These are phyloP conservation scores for Leptographium galeiforme DNA, from an alignment of 2,329 filamentous ascomycete species.

Conservation along the genomic window DNA sequence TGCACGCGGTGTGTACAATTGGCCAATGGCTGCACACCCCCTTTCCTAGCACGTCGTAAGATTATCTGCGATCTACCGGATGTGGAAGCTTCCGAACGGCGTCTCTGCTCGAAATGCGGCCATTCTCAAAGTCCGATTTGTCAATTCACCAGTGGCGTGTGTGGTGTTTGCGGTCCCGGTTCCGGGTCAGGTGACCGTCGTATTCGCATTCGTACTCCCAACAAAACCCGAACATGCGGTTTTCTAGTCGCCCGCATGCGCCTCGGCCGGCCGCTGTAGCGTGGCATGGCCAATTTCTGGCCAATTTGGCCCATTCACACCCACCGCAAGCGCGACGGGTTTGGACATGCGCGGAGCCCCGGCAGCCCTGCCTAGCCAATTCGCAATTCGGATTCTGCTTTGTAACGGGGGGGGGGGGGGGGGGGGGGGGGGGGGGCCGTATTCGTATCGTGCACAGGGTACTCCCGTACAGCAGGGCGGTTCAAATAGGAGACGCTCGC, in stretches of 20 bases:
- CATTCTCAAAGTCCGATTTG: background rate
- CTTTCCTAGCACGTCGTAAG: background rate
- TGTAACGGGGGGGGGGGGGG: too few relatives aligned
- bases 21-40: background rate
- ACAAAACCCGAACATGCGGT: background rate
- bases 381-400: background rate
- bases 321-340: background rate
- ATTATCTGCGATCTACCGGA: background rate
- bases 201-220: conserved; percentile 2
- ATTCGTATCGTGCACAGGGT: background rate
- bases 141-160: background rate
- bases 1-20: background rate
- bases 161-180: background rate
- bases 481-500: background rate
- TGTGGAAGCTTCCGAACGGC: background rate
- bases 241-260: too few relatives aligned
- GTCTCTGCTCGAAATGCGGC: background rate
- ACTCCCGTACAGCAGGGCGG: background rate
- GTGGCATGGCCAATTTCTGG: too few relatives aligned
- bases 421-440: too few relatives aligned
- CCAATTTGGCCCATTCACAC: too few relatives aligned
- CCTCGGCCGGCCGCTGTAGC: too few relatives aligned
- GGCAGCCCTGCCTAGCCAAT: background rate
- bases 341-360: background rate
- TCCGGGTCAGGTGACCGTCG: background rate